Percentiles rank a stretch among this genome's conserved stretches.
Evolutionary conservation across 2,329 filamentous ascomycete species (phyloP).

Genomic region (Ophiobolus disseminans): DNA sequence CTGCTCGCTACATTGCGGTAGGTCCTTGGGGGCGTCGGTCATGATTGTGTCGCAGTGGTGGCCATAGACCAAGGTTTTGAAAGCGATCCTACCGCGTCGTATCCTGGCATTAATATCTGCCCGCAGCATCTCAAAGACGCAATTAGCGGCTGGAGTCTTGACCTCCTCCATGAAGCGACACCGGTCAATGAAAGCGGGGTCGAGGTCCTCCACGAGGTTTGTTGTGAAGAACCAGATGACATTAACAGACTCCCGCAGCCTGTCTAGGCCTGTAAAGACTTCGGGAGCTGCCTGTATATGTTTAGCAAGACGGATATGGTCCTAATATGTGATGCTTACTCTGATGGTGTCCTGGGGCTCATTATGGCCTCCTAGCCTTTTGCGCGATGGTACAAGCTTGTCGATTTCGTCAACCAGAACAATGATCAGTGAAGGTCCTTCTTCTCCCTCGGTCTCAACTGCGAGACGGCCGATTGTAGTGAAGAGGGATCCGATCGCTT

Average conservation of each 20-base stretch:
- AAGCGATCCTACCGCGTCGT: background rate
- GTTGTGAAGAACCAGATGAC: slow-evolving; percentile 60
- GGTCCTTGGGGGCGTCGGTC: no score
- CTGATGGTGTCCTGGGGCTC: slow-evolving; percentile 57
- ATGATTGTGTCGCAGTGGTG: no score
- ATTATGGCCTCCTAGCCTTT: slow-evolving; percentile 48
- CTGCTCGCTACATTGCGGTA: no score
- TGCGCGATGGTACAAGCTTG: slow-evolving; percentile 55
- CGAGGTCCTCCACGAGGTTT: slow-evolving; percentile 56
- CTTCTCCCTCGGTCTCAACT: slow-evolving; percentile 46
- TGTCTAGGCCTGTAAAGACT: slow-evolving; percentile 57
- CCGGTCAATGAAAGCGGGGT: slow-evolving; percentile 58
- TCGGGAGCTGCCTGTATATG: slow-evolving; percentile 60
- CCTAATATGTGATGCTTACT: slow-evolving; percentile 25
- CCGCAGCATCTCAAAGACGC: slow-evolving; percentile 58
- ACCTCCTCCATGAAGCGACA: slow-evolving; percentile 57
- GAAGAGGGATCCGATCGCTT: slow-evolving; percentile 54
- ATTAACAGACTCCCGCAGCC: slow-evolving; percentile 51
- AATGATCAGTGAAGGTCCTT: slow-evolving; percentile 48
- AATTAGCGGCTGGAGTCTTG: slow-evolving; percentile 47
- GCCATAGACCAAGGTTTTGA: slow-evolving; percentile 3
- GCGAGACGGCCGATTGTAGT: slow-evolving; percentile 40
- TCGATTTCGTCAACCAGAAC: slow-evolving; percentile 61
- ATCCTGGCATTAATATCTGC: slow-evolving; percentile 50
- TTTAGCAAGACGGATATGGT: no score